Base-by-base conservation (phyloP, 2,329 filamentous ascomycete genomes). In the Lachnellula subtilissima region DNA sequence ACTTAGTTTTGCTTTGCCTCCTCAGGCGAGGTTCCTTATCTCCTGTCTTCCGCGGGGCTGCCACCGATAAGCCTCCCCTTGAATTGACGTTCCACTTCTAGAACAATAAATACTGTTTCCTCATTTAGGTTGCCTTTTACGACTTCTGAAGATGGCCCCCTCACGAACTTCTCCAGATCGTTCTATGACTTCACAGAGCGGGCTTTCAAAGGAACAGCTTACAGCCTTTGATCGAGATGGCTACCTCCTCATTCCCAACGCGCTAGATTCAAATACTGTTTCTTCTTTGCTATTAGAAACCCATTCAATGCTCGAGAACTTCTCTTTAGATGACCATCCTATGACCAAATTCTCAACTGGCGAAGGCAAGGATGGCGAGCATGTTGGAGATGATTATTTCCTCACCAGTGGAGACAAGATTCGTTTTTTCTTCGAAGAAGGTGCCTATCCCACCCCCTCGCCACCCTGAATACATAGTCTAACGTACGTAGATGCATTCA, bases 401-500 rank as follows among this genome's bases (percentile, higher is more conserved):
- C 83, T 97, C 2, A 81, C 79, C 1, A 94, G 88, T 3, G 91
- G 91, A 59, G 89, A 97, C 78, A 93, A 97, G 75, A 78, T 97
- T 59, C 88, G 91, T 57, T 97, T 95, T 81, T 97, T 97, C 81
- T 95, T 97, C 73, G 93, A 97, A 74, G 91, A 95, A 73, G 78
- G 77, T 78, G 67, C 22, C 14, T 37, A 9, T 43, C 28, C 4
- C 23, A n/a, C 14, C 50, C 14, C 19, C 25, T 25, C 19, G 12
- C 36, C 6, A 8, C 35, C 32, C 2, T 14, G 19, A 23, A 43
- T 32, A 47, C 45, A 49, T 22, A 14, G 23, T 52, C 50, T 59
- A 35, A 60, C 43, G 35, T 19, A 19, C 17, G 12, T 45, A 80
- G 92, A 94, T 73, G 93, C 93, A 61, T 93, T 97, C 71, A 78